Percentiles rank a stretch among this genome's conserved stretches.
Evolutionary conservation across 2,329 filamentous ascomycete genomes (phyloP).

Genomic region (Moelleriella libera): DNA sequence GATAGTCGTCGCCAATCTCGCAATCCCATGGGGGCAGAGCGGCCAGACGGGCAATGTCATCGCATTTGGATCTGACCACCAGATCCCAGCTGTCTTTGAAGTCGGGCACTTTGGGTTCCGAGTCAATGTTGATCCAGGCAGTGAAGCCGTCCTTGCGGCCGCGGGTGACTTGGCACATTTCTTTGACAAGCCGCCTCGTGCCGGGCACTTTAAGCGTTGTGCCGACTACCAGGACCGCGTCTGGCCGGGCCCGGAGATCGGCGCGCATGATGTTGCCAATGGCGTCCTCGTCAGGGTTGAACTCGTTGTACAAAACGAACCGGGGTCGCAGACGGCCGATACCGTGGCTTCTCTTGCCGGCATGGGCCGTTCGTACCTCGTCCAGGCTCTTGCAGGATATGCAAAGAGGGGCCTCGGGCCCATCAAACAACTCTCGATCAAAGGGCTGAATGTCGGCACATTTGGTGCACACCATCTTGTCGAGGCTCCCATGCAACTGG

Average conservation of each 20-base stretch:
- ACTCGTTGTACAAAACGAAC: slow-evolving; percentile 95
- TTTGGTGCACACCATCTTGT: slow-evolving; percentile 95
- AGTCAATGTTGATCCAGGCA: slow-evolving; percentile 87
- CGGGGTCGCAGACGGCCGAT: slow-evolving; percentile 80
- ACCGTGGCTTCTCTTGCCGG: slow-evolving; percentile 83
- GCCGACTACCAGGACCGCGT: slow-evolving; percentile 87
- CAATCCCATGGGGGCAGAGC: slow-evolving; percentile 45
- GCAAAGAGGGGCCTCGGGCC: slow-evolving; percentile 73
- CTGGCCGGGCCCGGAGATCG: slow-evolving; percentile 73
- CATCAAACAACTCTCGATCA: slow-evolving; percentile 65
- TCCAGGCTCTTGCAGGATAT: slow-evolving; percentile 61
- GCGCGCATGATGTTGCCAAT: slow-evolving; percentile 83
- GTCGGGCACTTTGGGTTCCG: slow-evolving; percentile 68
- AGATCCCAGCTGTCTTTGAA: slow-evolving; percentile 91
- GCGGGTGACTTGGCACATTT: slow-evolving; percentile 80
- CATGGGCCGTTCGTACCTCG: slow-evolving; percentile 56
- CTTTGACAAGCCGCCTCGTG: slow-evolving; percentile 75
- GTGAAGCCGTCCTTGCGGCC: slow-evolving; percentile 72
- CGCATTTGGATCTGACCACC: slow-evolving; percentile 74
- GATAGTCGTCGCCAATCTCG: slow-evolving; percentile 35
- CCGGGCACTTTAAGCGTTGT: slow-evolving; percentile 94
- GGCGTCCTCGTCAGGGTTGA: slow-evolving; percentile 90
- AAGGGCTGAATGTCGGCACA: slow-evolving; percentile 68
- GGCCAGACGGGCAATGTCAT: slow-evolving; percentile 67
- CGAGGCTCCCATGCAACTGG: slow-evolving; percentile 83